Percentiles rank a stretch among this genome's conserved stretches.
Conservation (phyloP, 306 rosid species). For the Echinosophora koreensis region DNA sequence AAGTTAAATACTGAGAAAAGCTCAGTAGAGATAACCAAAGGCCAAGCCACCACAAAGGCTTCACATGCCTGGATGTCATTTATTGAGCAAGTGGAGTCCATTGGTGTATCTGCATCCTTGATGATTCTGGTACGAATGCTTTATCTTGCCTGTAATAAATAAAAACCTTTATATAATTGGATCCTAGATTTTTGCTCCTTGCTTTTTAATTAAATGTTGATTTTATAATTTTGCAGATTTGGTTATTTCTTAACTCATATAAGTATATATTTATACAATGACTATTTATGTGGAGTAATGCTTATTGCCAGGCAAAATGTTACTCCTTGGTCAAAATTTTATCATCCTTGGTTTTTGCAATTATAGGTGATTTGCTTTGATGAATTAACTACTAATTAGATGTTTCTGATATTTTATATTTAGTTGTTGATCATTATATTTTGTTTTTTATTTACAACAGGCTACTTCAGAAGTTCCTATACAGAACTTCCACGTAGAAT, state of each 20-base stretch:
- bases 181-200: conserved; percentile 1
- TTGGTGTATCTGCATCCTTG: conserved; percentile 74
- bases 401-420: conserved; percentile 9
- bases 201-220: conserved; percentile 24
- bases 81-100: conserved; percentile 86
- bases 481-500: conserved; percentile 71
- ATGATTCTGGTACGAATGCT: conserved; percentile 75
- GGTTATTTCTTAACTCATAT: conserved; percentile 33
- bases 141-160: conserved; percentile 38
- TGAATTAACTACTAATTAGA: conserved; percentile 4
- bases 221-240: conserved; percentile 14
- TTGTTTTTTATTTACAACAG: conserved; percentile 58
- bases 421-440: conserved; percentile 14
- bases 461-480: conserved; percentile 84
- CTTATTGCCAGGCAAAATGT: conserved; percentile 2
- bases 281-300: conserved; percentile 13
- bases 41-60: conserved; percentile 51
- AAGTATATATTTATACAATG: neutral
- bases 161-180: conserved; percentile 10
- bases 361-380: conserved; percentile 23
- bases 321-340: neutral
- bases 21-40: conserved; percentile 49
- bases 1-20: conserved; percentile 47
- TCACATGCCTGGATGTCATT: conserved; percentile 89
- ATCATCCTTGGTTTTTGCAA: neutral